Base-by-base conservation (phyloP, 2,329 filamentous ascomycete genomes). In the Fusarium duplospermum region DNA sequence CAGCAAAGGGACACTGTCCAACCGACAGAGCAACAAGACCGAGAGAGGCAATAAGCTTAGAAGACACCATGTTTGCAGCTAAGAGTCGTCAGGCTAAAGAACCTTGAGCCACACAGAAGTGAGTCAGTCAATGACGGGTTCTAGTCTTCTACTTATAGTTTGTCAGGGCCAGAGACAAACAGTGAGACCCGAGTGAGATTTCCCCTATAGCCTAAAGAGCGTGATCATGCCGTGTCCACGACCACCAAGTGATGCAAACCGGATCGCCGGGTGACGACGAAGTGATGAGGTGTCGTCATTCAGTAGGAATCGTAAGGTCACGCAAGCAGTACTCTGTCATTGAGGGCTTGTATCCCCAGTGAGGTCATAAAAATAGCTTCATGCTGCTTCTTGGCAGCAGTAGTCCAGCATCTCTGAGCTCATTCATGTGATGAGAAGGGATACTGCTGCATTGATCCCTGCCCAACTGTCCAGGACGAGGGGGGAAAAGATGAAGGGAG, bases 1-100 rank as follows among this genome's bases (percentile, higher is more conserved):
- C 78, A 22, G 82, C 80, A 66, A 78, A 84, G 10, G 83, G 83
- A 33, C 83, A 84, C 36, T 81, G 76, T 1, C 80, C 81, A 31
- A 69, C 42, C 2, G 74, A 76, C 6, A 83, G 52, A 33, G 76
- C 72, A 22, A 76, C 76, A 50, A 82, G 54, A 60, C 77, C 77
- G 56, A 82, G 38, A 18, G 72, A 76, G 27, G 71, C 64, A 40
- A 75, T 24, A 13, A 79, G 36, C 6, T 70, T 62, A 27, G 75
- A 54, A 24, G 69, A 73, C 56, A 80, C 76, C 81, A 82, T 82
- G 47, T 40, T 74, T 66, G 45, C 36, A 56, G 31, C 20, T 22
- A 38, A 31, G 47, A 22, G 31, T 52, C 50, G 20, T 38, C 31
- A 45, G 29, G 24, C 5, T 2, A 31, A 45, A 22, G 16, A 20